Evolutionary conservation across 371 early-diverging fungal genomes (phyloP), one percentile per base, ranked within the genome.

Genomic region (Lichtheimia ramosa): DNA sequence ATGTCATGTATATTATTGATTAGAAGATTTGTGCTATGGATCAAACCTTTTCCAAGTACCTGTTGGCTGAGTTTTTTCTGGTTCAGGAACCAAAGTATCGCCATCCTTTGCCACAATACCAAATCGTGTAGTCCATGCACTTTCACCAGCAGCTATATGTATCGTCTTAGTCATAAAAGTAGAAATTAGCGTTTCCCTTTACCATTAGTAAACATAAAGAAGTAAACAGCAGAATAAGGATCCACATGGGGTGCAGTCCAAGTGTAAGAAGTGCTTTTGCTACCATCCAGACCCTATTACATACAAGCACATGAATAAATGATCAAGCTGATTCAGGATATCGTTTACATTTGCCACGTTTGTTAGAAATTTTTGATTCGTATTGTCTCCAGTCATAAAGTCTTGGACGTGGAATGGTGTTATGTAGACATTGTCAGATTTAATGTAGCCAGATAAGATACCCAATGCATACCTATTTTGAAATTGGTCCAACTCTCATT

Each of bases 341-440:
- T 20, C 12, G 21, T 55, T 58, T 69, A 68, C 74, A 15, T 63
- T 51, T 25, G 68, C 74, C 61, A 74, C 63, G 25, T 64, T 74
- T 10, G 49, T 49, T 49, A 74, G 51, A 50, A 63, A 54, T 12
- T 43, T 62, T 49, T 70, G 70, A 43, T 74, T 61, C n/a, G 25
- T n/a, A 48, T 74, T 74, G 51, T 70, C 70, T 15, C 74, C 74
- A 23, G 74, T 74, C 74, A 74, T 74, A 40, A 74, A 70, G 51
- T 74, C 74, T 74, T 58, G n/a, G 14, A 46, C 13, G 39, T 21
- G 5, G 4, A 7, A 27, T 27, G 27, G 4, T 27, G 27, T 27
- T 27, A 34, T 34, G 25, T 25, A 25, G 2, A 8, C 34, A 34
- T 8, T 34, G 34, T 34, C 34, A 34, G 10, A 34, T 34, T 34